phyloP scores from a whole-genome alignment of 305 asterid genomes.

The Fraxinus velutina region DNA sequence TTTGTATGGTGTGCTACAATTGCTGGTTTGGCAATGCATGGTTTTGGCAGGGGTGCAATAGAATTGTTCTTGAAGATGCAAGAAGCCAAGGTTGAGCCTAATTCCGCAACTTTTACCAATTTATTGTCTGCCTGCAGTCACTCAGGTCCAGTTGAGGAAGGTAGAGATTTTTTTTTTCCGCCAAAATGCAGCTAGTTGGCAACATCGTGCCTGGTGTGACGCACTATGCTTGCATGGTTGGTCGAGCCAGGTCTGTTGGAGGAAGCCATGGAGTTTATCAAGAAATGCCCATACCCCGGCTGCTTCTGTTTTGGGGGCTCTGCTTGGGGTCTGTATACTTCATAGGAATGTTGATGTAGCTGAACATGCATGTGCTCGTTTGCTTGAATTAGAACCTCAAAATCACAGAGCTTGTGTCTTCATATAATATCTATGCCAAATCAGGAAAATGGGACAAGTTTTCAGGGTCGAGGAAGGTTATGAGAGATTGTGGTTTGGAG shows the following conservation, averaged over 20 bases:
- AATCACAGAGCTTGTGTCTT: conserved; percentile 61
- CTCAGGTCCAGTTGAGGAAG: conserved; percentile 64
- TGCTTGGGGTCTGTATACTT: conserved; percentile 67
- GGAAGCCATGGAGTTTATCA: conserved; percentile 50
- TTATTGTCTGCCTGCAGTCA: conserved; percentile 71
- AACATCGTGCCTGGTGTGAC: conserved; percentile 45
- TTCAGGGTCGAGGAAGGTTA: conserved; percentile 48
- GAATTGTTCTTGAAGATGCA: conserved; percentile 58
- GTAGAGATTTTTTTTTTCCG: conserved; percentile 50
- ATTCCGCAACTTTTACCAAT: conserved; percentile 55
- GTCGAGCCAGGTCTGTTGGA: conserved; percentile 72
- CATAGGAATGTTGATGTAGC: conserved; percentile 57
- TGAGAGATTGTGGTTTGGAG: conserved; percentile 60
- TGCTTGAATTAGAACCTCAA: conserved; percentile 61
- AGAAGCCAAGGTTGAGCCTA: conserved; percentile 53
- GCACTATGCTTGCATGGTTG: conserved; percentile 80
- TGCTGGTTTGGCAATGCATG: conserved; percentile 80
- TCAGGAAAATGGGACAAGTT: conserved; percentile 62
- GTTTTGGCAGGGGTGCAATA: conserved; percentile 55
- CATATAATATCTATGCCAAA: conserved; percentile 59
- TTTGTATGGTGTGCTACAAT: conserved; percentile 78
- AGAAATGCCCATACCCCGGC: conserved; percentile 57
- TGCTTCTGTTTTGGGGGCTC: conserved; percentile 71
- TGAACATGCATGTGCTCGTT: conserved; percentile 43
- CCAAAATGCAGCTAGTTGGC: conserved; percentile 51